Base-by-base conservation (phyloP, 441 rosid species). In the Populus hybrid region DNA sequence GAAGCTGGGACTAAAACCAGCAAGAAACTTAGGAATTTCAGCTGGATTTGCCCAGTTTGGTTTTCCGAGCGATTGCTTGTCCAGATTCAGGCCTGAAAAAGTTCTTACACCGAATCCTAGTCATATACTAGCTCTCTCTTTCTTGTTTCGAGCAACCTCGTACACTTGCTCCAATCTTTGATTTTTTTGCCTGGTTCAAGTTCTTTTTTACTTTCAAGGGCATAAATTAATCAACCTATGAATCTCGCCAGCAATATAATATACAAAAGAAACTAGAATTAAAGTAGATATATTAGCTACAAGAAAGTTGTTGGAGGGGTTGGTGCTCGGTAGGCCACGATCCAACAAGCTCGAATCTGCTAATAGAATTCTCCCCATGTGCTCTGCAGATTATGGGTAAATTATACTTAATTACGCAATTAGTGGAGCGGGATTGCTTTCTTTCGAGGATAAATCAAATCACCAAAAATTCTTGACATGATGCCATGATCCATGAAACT, bases 221-320 rank as follows among this genome's bases (percentile, higher is more conserved):
- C 65, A 61, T 21, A 9, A 61, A 61, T 4, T 61, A 21, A 46
- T 46, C 19, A 46, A 4, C 0, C 14, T 46, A 46, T 12, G 74
- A 69, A 59, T 76, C 74, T 76, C 61, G 69, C 69, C 74, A 16
- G 63, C 28, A 59, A 76, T 12, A 69, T 69, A 26, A 46, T 74
- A 70, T 23, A 61, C 69, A 69, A 24, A 28, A 40, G 7, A 42
- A 18, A 70, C 19, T 26, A 75, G 30, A 68, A n/a, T 24, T 53
- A 69, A 19, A 69, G 18, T 69, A 16, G 23, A 0, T 34, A 28
- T 10, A 21, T 38, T 19, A 40, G 72, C 67, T 42, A 71, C 40
- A 10, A 40, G 79, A 46, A 77, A 72, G 72, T 65, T 32, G 76
- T 32, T 65, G 63, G 21, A 16, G 64, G 35, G 72, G 21, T 71